Conservation (phyloP, 257 asterid species). For the Thymus mandschuricus region DNA sequence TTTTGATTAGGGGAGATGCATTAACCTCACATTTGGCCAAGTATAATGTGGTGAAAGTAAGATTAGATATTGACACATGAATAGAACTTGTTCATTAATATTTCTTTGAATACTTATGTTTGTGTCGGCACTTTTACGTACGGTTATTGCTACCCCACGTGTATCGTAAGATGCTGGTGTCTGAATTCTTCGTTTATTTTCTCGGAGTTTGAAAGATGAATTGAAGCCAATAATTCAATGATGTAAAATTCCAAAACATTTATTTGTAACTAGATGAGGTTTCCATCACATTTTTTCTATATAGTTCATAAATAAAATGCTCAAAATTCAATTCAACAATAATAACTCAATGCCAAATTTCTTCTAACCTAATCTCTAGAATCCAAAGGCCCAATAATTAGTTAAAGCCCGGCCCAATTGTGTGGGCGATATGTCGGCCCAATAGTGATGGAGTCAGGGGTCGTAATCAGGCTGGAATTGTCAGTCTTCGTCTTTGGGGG, state of each 20-base stretch:
- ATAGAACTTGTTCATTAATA: no score
- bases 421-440: neutral
- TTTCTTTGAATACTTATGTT: no score
- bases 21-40: constrained; percentile 31
- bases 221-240: no score
- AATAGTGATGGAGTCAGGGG: neutral
- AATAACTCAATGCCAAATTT: no score
- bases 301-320: neutral
- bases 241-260: no score
- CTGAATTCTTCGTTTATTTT: no score
- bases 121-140: no score
- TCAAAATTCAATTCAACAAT: neutral
- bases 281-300: no score
- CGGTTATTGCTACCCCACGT: no score
- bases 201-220: no score
- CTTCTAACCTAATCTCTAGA: neutral
- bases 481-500: neutral
- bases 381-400: neutral
- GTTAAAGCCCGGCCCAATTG: neutral
- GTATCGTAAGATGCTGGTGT: no score
- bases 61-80: neutral
- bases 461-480: constrained; percentile 19
- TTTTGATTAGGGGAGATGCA: neutral
- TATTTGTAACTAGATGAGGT: no score
- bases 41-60: neutral